Base-by-base conservation (phyloP, 257 asterid genomes). In the Nicotiana noctiflora region DNA sequence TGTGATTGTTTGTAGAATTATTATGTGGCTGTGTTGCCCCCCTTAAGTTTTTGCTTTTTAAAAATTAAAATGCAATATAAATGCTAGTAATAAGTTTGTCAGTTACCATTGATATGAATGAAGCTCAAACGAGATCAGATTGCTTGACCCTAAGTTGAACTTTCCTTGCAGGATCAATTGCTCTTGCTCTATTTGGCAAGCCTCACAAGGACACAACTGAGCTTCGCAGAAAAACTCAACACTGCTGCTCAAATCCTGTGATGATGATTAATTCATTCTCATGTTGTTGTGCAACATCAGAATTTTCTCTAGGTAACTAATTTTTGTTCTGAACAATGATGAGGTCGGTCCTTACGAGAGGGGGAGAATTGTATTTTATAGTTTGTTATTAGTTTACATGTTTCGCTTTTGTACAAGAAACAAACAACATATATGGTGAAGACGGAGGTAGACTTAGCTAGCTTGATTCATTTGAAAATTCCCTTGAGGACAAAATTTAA, bases 181-280 rank as follows among this genome's bases (percentile, higher is more conserved):
- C 88, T 95, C 65, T 72, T 95, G 63, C 90, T 95, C 11, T 95
- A 95, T 86, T 84, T 95, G 88, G 94, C 99, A 27, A 91, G 99
- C 95, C 92, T 95, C 80, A 91, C 98, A 80, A 91, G 99, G 82
- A 93, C 98, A n/a, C 99, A 95, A 78, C 98, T 95, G 86, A 83
- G 94, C 86, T 81, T 95, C 51, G 99, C 98, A 0, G 97, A 93
- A 60, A 92, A 94, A 87, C 88, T 95, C 84, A 95, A 95, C 81
- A 93, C 98, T 1, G 99, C 99, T 76, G 99, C 98, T 81, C 99
- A 95, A 89, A 91, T 90, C 82, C 87, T 95, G 84, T 95, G 77
- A 70, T 44, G 59, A 44, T 44, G 77, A 70, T 70, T 40, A 68
- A 7, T 19, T 19, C 77, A 68, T 68, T 68, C 77, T 68, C 77